These are phyloP conservation scores for Colletotrichum siamense DNA, from an alignment of 2,329 filamentous ascomycete species.

Conservation along the genomic window DNA sequence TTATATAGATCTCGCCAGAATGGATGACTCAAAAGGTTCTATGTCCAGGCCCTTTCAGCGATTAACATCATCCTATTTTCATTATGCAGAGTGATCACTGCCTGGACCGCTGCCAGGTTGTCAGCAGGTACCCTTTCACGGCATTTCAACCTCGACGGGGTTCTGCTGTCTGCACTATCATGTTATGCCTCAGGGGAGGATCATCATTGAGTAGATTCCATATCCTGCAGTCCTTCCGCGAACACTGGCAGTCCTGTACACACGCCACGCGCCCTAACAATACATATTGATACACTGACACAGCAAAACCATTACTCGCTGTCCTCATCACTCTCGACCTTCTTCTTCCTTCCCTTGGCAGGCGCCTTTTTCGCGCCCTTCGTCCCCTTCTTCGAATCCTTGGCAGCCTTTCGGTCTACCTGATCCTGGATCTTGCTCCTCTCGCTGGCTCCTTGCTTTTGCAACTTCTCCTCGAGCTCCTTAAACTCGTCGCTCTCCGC, in stretches of 20 bases:
- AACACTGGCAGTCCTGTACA: background rate
- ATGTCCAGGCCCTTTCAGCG: background rate
- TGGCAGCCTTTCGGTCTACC: constrained; percentile 75
- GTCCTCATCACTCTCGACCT: constrained; percentile 35
- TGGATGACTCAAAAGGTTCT: too few species aligned
- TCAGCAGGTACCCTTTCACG: background rate
- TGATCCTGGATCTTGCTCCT: constrained; percentile 78
- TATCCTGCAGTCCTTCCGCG: background rate
- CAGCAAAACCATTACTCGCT: constrained; percentile 29
- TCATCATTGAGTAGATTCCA: background rate
- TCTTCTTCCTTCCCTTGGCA: constrained; percentile 40
- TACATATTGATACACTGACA: constrained; percentile 13
- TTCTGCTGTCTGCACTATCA: background rate
- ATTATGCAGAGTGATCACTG: background rate
- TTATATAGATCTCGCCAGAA: background rate
- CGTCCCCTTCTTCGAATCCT: constrained; percentile 54
- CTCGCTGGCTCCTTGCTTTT: constrained; percentile 72
- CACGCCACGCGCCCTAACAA: background rate
- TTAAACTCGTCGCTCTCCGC: constrained; percentile 75
- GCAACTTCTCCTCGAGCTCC: constrained; percentile 67
- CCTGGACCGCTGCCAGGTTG: background rate
- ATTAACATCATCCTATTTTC: background rate
- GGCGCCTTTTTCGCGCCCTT: constrained; percentile 32
- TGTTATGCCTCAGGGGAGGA: background rate
- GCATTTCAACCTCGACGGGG: fast-evolving